These are phyloP conservation scores for Ochetophila trinervis DNA, from an alignment of 306 rosid genomes.

Conservation along the genomic window DNA sequence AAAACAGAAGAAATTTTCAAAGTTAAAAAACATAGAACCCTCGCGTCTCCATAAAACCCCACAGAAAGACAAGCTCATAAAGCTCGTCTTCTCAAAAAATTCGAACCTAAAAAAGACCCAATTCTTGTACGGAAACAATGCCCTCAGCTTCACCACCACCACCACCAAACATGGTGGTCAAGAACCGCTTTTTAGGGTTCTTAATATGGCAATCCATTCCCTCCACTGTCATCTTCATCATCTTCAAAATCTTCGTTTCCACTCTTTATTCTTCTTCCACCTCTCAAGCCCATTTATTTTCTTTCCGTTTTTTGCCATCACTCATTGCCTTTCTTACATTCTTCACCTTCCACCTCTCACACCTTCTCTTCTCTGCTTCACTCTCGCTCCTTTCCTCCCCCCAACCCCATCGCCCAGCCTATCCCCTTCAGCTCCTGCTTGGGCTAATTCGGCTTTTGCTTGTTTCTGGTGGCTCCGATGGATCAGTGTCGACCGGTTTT, in stretches of 20 bases:
- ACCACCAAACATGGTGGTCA: constrained; percentile 41
- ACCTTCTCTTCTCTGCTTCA: constrained; percentile 64
- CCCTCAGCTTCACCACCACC: constrained; percentile 12
- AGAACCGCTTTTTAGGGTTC: constrained; percentile 64
- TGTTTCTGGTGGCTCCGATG: constrained; percentile 29
- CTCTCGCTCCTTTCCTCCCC: constrained; percentile 67
- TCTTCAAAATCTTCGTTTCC: constrained; percentile 42
- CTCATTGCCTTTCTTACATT: constrained; percentile 34
- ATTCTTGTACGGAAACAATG: not conserved
- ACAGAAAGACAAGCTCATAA: not conserved
- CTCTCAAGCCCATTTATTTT: constrained; percentile 2
- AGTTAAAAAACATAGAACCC: no score
- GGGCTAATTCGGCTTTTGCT: constrained; percentile 45
- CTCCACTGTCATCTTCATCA: constrained; percentile 52
- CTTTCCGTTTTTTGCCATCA: constrained; percentile 30
- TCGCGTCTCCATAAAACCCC: no score
- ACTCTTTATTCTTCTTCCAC: constrained; percentile 11
- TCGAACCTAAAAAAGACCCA: not conserved
- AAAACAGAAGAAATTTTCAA: no score
- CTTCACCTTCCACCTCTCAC: constrained; percentile 56
- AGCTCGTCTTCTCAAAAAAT: not conserved
- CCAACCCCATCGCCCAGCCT: constrained; percentile 34
- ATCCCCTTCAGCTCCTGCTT: constrained; percentile 37
- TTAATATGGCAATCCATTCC: constrained; percentile 91
- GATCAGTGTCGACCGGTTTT: constrained; percentile 30